Base-by-base conservation (phyloP, 192 early-diverging fungal genomes). In the Podila minutissima region DNA sequence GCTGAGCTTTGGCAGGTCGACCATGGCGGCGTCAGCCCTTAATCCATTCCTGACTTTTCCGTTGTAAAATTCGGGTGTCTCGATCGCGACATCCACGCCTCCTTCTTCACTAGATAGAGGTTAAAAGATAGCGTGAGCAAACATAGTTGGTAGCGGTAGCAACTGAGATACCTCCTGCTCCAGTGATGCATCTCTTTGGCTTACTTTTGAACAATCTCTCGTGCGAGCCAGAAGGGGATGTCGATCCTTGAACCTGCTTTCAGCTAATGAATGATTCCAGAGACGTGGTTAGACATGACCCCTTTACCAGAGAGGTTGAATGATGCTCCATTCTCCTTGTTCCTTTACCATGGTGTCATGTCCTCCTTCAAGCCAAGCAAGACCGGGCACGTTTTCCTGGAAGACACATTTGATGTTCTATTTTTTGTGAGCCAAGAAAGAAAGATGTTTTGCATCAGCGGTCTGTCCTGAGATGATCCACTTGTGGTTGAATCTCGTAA, bases 141-240 rank as follows among this genome's bases (percentile, higher is more conserved):
- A 6, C 0, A 6, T 22, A 26, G 22, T 26, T 55, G 9, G n/a
- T 55, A n/a, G 3, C 10, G 10, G 13, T 55, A 4, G 4, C n/a
- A 22, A 55, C n/a, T 55, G 41, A 8, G 41, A 46, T 17, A 3
- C 41, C 11, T 46, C 41, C 15, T 12, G 8, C 41, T 46, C 41
- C 41, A 46, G 41, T 3, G 41, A 17, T 46, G 41, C 41, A 46
- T 15, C 7, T 46, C 41, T 46, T 2, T 3, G 41, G 41, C 31
- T 33, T 61, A 61, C 59, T 61, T 28, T 28, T 61, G 28, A 31
- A 61, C 31, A 33, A 61, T 33, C 59, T 61, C 59, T 28, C 59
- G 59, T 61, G 59, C 59, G 17, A 61, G 59, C 59, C 59, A 61
- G 59, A 61, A 61, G 5, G 59, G 59, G 5, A 61, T 61, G 31